phyloP scores from a whole-genome alignment of 192 early-diverging fungal genomes.

The Backusella australiensis region DNA sequence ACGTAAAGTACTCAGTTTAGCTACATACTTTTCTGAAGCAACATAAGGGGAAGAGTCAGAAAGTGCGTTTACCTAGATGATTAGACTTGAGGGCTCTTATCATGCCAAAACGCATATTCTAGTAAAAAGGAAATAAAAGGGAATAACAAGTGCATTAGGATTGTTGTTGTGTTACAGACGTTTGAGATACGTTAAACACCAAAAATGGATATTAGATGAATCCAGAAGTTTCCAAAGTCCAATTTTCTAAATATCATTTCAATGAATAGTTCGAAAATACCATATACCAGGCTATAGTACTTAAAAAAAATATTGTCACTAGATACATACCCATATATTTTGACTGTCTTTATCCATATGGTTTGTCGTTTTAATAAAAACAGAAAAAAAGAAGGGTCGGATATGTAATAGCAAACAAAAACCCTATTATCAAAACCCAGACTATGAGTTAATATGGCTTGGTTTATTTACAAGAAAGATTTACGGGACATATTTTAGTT shows the following conservation, averaged over 20 bases:
- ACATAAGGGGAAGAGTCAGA: no score
- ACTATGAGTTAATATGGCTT: not conserved
- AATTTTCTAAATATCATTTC: not conserved
- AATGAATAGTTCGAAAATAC: not conserved
- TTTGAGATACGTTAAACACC: not conserved
- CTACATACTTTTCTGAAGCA: no score
- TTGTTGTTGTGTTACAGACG: no score
- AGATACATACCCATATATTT: not conserved
- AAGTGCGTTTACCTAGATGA: no score
- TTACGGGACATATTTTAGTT: not conserved
- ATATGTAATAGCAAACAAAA: not conserved
- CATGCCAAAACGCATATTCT: no score
- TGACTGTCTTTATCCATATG: not conserved
- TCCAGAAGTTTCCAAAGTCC: not conserved
- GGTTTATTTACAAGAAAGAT: not conserved
- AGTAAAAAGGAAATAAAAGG: no score
- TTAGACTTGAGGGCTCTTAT: no score
- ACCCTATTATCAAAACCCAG: not conserved
- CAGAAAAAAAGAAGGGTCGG: not conserved
- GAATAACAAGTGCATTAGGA: no score
- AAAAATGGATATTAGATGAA: not conserved
- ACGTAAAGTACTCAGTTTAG: no score
- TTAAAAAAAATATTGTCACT: no score
- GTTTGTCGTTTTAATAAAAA: not conserved
- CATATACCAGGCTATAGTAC: not conserved